Percentiles rank a stretch among this genome's conserved stretches.
Evolutionary conservation across 1,139 yeast genomes (phyloP).

Genomic region (Pneumocystis carinii): DNA sequence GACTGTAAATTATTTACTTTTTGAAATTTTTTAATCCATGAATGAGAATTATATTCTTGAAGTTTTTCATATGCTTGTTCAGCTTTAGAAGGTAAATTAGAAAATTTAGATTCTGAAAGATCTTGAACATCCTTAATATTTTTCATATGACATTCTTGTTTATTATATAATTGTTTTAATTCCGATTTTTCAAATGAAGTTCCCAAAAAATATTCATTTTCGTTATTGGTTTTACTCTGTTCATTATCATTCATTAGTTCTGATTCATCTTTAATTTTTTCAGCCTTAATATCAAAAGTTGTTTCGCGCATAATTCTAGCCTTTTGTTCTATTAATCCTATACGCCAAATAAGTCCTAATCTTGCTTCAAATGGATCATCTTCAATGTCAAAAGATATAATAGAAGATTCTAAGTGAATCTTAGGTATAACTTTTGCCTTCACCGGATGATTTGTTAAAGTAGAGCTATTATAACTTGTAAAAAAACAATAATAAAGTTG

Average conservation of each 20-base stretch:
- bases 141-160: slow-evolving; percentile 11
- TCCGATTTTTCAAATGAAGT: background rate
- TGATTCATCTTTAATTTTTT: slow-evolving; percentile 16
- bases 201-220: background rate
- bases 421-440: slow-evolving; percentile 38
- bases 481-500: slow-evolving; percentile 42
- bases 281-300: slow-evolving; percentile 36
- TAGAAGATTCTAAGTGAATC: slow-evolving; percentile 35
- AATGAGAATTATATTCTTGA: slow-evolving; percentile 38
- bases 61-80: slow-evolving; percentile 24
- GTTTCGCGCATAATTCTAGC: slow-evolving; percentile 43
- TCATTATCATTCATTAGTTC: background rate
- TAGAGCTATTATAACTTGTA: slow-evolving; percentile 27
- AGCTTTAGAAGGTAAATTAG: slow-evolving; percentile 15
- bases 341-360: slow-evolving; percentile 56
- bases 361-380: slow-evolving; percentile 85
- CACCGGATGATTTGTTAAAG: slow-evolving; percentile 31
- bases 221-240: slow-evolving; percentile 6
- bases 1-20: slow-evolving; percentile 5
- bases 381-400: slow-evolving; percentile 39
- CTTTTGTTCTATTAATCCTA: slow-evolving; percentile 60
- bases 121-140: slow-evolving; percentile 15
- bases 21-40: slow-evolving; percentile 50
- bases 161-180: slow-evolving; percentile 1
- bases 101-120: slow-evolving; percentile 15